A percentile compares a stretch with the other conserved stretches of the same genome.
Conservation (phyloP, 164 flowering plant genomes). For the Aristolochia contorta region DNA sequence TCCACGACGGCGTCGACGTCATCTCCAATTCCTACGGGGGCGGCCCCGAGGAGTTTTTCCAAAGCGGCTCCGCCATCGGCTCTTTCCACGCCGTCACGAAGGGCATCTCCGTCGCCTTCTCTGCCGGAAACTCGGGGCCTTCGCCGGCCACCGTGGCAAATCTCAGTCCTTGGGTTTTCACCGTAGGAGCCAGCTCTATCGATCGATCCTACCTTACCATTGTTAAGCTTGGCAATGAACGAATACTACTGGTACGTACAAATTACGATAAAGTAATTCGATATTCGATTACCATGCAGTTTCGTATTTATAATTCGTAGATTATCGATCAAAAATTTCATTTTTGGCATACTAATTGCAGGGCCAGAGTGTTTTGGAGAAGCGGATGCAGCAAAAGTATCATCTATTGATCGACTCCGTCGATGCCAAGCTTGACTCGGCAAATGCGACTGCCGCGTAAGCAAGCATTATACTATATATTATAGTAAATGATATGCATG, state of each 20-base stretch:
- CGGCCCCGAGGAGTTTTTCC: slow-evolving; percentile 19
- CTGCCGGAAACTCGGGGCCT: slow-evolving; percentile 64
- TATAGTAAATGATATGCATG: too few species aligned
- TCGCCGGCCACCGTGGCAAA: slow-evolving; percentile 27
- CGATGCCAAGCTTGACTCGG: slow-evolving; percentile 18
- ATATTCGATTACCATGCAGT: too few species aligned
- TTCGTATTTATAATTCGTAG: too few species aligned
- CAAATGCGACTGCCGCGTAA: slow-evolving; percentile 18
- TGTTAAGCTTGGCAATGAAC: slow-evolving; percentile 35
- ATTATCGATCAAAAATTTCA: neutral
- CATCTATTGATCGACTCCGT: slow-evolving; percentile 26
- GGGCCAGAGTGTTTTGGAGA: slow-evolving; percentile 44
- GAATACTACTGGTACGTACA: slow-evolving; percentile 16
- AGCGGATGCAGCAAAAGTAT: slow-evolving; percentile 13
- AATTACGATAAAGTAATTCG: too few species aligned
- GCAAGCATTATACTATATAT: slow-evolving; percentile 25
- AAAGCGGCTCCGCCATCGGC: slow-evolving; percentile 45
- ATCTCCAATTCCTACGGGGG: slow-evolving; percentile 40
- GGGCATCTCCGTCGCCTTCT: slow-evolving; percentile 43
- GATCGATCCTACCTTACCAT: slow-evolving; percentile 37
- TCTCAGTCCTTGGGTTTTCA: slow-evolving; percentile 56
- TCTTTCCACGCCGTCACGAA: slow-evolving; percentile 55
- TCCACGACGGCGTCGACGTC: slow-evolving; percentile 48
- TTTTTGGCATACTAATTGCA: slow-evolving; percentile 8
- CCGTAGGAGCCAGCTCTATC: slow-evolving; percentile 62